Evolutionary conservation across 225 moss, liverwort and hornwort genomes (phyloP).

Genomic region (Thuidium tamariscinum): DNA sequence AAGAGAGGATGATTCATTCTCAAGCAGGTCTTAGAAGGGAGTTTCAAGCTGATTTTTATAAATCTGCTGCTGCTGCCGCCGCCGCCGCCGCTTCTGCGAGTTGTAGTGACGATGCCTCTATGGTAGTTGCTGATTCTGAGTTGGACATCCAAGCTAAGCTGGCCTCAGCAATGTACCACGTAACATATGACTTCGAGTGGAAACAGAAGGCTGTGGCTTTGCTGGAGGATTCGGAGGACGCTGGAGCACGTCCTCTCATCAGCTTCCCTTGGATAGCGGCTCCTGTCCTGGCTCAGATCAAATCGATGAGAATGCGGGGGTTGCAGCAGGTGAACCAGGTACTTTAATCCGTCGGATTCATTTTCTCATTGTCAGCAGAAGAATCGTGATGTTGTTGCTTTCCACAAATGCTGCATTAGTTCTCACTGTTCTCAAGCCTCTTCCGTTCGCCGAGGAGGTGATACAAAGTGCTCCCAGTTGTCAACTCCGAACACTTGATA

Average conservation of each 20-base stretch:
- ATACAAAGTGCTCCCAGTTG: not conserved
- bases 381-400: not conserved
- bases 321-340: not conserved
- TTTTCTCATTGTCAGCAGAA: not conserved
- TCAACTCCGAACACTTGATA: not conserved
- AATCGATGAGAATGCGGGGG: conserved; percentile 2
- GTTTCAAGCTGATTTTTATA: conserved; percentile 27
- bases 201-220: conserved; percentile 16
- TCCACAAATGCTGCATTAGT: not conserved
- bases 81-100: not conserved
- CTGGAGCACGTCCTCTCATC: conserved; percentile 9
- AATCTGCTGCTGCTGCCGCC: not conserved
- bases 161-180: conserved; percentile 84
- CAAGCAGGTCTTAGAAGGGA: conserved; percentile 41
- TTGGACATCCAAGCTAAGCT: conserved; percentile 11
- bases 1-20: conserved; percentile 41
- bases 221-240: conserved; percentile 11
- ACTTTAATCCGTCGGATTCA: not conserved
- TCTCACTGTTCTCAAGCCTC: not conserved
- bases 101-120: not conserved
- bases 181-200: conserved; percentile 63
- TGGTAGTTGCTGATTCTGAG: not conserved
- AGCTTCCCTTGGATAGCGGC: conserved; percentile 57
- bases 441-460: not conserved
- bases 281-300: conserved; percentile 24